Base-by-base conservation (phyloP, 495 filamentous ascomycete genomes). In the Penicillium longicatenatum region DNA sequence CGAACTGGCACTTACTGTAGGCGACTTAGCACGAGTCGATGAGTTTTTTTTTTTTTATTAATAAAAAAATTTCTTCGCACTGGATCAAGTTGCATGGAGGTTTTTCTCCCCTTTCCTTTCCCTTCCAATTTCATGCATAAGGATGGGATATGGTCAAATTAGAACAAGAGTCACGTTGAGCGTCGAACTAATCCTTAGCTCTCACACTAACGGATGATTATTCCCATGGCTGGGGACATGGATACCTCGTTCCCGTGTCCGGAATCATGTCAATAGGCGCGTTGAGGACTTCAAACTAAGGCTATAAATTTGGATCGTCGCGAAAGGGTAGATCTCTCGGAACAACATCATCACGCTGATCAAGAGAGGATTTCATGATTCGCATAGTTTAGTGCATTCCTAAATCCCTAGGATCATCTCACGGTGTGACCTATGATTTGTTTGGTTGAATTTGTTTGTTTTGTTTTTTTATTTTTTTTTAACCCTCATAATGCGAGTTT, bases 301-400 rank as follows among this genome's bases (percentile, higher is more conserved):
- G 26, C 16, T 26, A 44, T 55, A 44, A 59, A 60, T 64, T 64
- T 54, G 44, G 61, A 64, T 64, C 61, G 57, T 64, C 61, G 51
- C 53, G 33, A 37, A 21, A 37, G 21, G n/a, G 50, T 17, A 39
- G 61, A 59, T 63, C 56, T 12, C 41, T 45, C 19, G 10, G 50
- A 24, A 52, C 20, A 39, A 17, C 37, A 39, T 39, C 37, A 17
- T 39, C 16, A 39, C 16, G 16, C 12, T 14, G 26, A 26, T 26
- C 26, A 4, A 1, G 3, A 26, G 31, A 35, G 43, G 33, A 43
- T 37, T 41, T 39, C 44, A 58, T 54, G 47, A 50, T 55, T 55
- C 41, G 52, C 58, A 60, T 55, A 55, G 22, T 58, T 62, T 50
- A 39, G 29, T 48, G 53, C 46, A 54, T 55, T 45, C 44, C 39